These are phyloP conservation scores for Rhizoclosmatium sp. DNA, from an alignment of 192 early-diverging fungal species.

Conservation along the genomic window DNA sequence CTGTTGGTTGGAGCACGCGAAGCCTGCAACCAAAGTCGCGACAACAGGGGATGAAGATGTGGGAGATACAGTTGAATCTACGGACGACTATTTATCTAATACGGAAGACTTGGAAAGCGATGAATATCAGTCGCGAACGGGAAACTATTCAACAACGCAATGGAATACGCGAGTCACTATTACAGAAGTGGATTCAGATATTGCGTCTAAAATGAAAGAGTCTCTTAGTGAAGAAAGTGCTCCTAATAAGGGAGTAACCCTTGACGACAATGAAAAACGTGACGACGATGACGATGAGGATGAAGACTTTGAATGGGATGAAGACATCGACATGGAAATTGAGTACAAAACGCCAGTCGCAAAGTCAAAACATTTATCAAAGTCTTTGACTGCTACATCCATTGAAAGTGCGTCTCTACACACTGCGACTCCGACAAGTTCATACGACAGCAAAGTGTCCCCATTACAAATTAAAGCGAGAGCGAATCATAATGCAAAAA, in stretches of 20 bases:
- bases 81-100: conserved; percentile 16
- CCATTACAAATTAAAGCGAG: no score
- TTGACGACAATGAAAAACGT: background rate
- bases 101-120: background rate
- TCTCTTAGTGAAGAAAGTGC: background rate
- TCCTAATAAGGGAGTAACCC: background rate
- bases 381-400: background rate
- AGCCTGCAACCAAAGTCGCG: conserved; percentile 34
- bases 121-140: background rate
- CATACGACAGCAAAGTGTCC: background rate
- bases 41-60: conserved; percentile 14
- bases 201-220: background rate
- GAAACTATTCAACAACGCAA: background rate
- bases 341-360: conserved; percentile 31
- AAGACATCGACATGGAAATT: conserved; percentile 35
- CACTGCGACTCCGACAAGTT: conserved; percentile 6
- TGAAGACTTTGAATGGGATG: conserved; percentile 37
- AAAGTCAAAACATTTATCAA: background rate
- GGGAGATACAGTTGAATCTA: conserved; percentile 31
- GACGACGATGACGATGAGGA: conserved; percentile 34
- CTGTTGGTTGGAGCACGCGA: conserved; percentile 86
- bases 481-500: no score
- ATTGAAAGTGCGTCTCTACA: conserved; percentile 20
- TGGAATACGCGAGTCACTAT: background rate
- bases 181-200: background rate